Evolutionary conservation across 805 yeast species (phyloP).

Genomic region (Yarrowia sp.): DNA sequence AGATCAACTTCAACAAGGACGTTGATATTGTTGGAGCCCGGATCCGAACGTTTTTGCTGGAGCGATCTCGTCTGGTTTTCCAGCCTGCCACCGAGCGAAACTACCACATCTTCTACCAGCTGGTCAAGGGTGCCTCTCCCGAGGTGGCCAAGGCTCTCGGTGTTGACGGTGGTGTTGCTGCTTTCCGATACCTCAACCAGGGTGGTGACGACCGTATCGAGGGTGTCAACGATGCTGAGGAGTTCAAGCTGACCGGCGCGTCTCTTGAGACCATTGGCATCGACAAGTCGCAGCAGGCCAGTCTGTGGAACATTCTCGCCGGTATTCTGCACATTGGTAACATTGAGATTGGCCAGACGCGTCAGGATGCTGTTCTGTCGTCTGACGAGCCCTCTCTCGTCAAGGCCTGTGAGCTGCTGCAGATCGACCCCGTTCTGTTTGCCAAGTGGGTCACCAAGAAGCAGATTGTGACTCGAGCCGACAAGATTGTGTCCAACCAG

Average conservation of each 20-base stretch:
- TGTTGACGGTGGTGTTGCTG: constrained; percentile 59
- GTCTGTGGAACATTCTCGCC: constrained; percentile 76
- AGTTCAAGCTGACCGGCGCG: constrained; percentile 69
- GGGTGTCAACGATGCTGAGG: constrained; percentile 79
- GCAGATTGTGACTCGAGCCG: constrained; percentile 88
- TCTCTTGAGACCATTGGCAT: constrained; percentile 83
- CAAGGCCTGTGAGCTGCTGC: constrained; percentile 80
- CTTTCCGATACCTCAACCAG: constrained; percentile 80
- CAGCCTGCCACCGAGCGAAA: constrained; percentile 91
- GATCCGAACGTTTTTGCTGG: constrained; percentile 87
- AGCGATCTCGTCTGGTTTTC: constrained; percentile 89
- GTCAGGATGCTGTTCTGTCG: constrained; percentile 75
- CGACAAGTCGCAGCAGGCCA: constrained; percentile 52
- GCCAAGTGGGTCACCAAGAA: constrained; percentile 91
- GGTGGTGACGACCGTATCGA: constrained; percentile 71
- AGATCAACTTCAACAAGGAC: constrained; percentile 73
- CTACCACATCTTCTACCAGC: constrained; percentile 91
- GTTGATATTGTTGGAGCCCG: constrained; percentile 90
- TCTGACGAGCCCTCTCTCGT: constrained; percentile 84
- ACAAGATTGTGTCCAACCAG: constrained; percentile 81
- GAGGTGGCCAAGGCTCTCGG: constrained; percentile 45
- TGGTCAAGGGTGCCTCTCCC: constrained; percentile 63
- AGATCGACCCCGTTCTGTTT: constrained; percentile 68
- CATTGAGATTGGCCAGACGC: constrained; percentile 77
- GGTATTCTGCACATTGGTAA: constrained; percentile 92